Evolutionary conservation across 1,284 basidiomycete genomes (phyloP), one percentile per base, ranked within the genome.

Genomic region (Puccinia polysora): DNA sequence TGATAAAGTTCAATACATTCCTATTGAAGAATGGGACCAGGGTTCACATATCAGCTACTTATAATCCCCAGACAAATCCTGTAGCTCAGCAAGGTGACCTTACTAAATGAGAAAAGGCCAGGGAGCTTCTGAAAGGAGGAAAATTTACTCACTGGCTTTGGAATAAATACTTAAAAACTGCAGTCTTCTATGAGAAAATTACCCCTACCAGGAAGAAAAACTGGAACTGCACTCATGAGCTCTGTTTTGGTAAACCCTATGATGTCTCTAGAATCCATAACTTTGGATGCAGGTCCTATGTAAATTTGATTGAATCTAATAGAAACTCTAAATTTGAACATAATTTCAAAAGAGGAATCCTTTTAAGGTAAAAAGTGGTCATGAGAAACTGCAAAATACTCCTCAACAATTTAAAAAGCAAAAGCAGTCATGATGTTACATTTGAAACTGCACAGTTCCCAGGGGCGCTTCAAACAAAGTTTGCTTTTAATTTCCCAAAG

Each of bases 1-100:
- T n/a, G n/a, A n/a, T n/a, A n/a, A n/a, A n/a, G n/a, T n/a, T n/a
- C n/a, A n/a, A n/a, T n/a, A n/a, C n/a, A n/a, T n/a, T n/a, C n/a
- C n/a, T n/a, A n/a, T n/a, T n/a, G n/a, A n/a, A n/a, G n/a, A n/a
- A n/a, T n/a, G n/a, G n/a, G n/a, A n/a, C n/a, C n/a, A n/a, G n/a
- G n/a, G n/a, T n/a, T n/a, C 74, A 79, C 55, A 75, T 79, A n/a
- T 80, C 79, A 15, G 75, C 80, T 0, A 81, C 82, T 65, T 77
- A 83, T 69, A 78, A 80, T 2, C 80, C 80, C 2, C 74, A 77
- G 58, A n/a, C 76, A 73, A 82, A 80, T 75, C 69, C 81, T 75
- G 74, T 77, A 47, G 75, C 79, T 0, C 75, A 79, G 74, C 60
- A 80, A 58, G 8, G 74, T 30, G 74, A 78, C 74, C 68, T 78